Evolutionary conservation across 441 rosid genomes (phyloP).

Genomic region (Iberis amara): DNA sequence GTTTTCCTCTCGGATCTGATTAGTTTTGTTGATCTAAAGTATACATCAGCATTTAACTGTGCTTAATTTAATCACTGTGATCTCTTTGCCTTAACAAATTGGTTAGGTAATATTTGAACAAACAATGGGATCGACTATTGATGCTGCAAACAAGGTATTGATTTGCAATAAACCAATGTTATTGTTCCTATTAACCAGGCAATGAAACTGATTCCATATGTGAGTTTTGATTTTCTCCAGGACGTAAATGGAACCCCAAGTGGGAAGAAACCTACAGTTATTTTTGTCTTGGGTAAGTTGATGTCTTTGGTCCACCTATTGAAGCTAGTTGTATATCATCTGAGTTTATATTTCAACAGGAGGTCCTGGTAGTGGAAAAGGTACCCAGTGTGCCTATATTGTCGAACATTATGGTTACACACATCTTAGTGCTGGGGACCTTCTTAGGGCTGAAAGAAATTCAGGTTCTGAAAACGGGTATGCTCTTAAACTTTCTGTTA

Average conservation of each 20-base stretch:
- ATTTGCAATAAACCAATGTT: no score
- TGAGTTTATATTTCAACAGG: conserved; percentile 31
- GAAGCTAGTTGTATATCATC: background rate
- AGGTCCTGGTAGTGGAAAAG: conserved; percentile 64
- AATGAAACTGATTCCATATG: no score
- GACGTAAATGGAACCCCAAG: conserved; percentile 41
- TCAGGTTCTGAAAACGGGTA: conserved; percentile 58
- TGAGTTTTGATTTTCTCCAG: conserved; percentile 30
- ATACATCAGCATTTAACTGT: no score
- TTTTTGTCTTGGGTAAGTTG: conserved; percentile 77
- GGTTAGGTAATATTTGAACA: conserved; percentile 16
- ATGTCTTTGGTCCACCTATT: background rate
- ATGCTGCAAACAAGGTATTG: conserved; percentile 32
- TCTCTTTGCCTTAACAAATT: no score
- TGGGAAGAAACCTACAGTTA: conserved; percentile 67
- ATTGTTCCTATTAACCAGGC: no score
- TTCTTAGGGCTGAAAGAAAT: conserved; percentile 48
- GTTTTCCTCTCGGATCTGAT: no score
- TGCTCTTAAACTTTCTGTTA: background rate
- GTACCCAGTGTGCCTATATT: conserved; percentile 57
- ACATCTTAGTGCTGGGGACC: conserved; percentile 62
- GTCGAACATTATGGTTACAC: conserved; percentile 40
- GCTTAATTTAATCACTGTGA: no score
- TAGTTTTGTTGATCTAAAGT: no score
- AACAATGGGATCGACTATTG: conserved; percentile 32